phyloP scores from a whole-genome alignment of 805 yeast species.

The Sporopachydermia lactativora region DNA sequence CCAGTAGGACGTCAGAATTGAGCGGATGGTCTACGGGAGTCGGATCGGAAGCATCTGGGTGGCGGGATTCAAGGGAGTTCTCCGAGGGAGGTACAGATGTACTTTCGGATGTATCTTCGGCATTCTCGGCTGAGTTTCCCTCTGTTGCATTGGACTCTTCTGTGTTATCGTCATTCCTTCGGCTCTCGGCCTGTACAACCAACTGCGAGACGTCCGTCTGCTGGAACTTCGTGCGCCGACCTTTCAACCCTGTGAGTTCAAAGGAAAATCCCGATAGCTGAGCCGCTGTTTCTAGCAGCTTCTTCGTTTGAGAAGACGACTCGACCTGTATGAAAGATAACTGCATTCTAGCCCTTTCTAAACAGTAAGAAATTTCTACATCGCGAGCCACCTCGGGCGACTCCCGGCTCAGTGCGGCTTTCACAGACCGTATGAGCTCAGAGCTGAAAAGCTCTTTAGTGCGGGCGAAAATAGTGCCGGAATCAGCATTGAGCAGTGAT shows the following conservation, averaged over 20 bases:
- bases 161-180: no score
- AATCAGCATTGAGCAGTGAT: conserved; percentile 14
- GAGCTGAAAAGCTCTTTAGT: conserved; percentile 9
- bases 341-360: conserved; percentile 50
- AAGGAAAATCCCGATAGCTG: conserved; percentile 45
- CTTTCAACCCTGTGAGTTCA: conserved; percentile 76
- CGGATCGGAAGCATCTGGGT: conserved; percentile 13
- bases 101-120: no score
- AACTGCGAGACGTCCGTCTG: conserved; percentile 55
- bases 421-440: conserved; percentile 3
- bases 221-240: conserved; percentile 78
- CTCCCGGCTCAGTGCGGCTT: conserved; percentile 15
- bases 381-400: conserved; percentile 15
- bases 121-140: no score
- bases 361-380: conserved; percentile 33
- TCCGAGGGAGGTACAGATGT: conserved; percentile 4
- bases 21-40: conserved; percentile 44
- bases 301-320: conserved; percentile 12
- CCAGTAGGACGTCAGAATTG: conserved; percentile 66
- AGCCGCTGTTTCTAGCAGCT: conserved; percentile 29
- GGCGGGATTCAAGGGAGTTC: conserved; percentile 10
- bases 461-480: conserved; percentile 15
- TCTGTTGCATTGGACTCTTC: background rate
- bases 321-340: conserved; percentile 18
- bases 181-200: conserved; percentile 53